Conservation (phyloP, 129 eudicot genomes). For the Pseudognaphalium luteoalbum region DNA sequence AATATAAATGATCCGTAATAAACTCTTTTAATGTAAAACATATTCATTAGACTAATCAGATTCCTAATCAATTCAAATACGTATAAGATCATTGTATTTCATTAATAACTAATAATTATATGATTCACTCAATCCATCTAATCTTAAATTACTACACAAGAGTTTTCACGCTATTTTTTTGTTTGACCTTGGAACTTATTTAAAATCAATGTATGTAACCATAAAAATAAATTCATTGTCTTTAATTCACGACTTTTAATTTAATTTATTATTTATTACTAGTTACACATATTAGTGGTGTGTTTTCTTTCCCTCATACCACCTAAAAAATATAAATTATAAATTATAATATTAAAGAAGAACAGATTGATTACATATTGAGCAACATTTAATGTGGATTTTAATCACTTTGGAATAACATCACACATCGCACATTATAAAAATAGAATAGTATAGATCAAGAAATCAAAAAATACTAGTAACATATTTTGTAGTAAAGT, state of each 20-base stretch:
- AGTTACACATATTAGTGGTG: background rate
- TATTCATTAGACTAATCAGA: background rate
- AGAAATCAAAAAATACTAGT: slow-evolving; percentile 11
- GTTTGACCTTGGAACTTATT: slow-evolving; percentile 12
- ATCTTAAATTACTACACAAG: background rate
- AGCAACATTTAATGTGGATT: slow-evolving; percentile 29
- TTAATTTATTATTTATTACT: background rate
- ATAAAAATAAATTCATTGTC: background rate
- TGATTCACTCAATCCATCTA: background rate
- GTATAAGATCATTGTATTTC: background rate
- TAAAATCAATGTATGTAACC: slow-evolving; percentile 8
- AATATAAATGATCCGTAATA: background rate
- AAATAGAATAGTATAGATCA: slow-evolving; percentile 10
- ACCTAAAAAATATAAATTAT: background rate
- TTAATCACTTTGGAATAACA: background rate
- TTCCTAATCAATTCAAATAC: slow-evolving; percentile 10
- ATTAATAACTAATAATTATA: background rate
- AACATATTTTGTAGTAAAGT: slow-evolving; percentile 13
- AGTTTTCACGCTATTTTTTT: background rate
- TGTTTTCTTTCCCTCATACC: background rate
- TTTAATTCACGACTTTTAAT: background rate
- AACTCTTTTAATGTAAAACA: background rate
- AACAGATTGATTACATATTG: slow-evolving; percentile 14
- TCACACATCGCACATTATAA: background rate
- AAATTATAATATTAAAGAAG: background rate